These are phyloP conservation scores for Dendrothele bispora DNA, from an alignment of 768 basidiomycete genomes.

Conservation along the genomic window DNA sequence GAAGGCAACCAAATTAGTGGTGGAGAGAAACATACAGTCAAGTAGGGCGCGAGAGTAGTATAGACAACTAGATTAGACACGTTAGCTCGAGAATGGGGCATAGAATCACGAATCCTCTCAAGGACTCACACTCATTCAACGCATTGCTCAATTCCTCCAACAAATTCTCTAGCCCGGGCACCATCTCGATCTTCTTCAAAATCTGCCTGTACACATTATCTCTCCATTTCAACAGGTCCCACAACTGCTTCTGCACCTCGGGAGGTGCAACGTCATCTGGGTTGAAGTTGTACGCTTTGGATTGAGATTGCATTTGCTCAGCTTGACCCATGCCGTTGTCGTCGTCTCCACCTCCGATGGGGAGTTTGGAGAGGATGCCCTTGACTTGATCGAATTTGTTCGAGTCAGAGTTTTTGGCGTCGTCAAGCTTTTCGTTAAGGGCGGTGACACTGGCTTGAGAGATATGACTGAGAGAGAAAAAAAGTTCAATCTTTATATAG, in stretches of 20 bases:
- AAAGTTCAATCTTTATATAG: neutral
- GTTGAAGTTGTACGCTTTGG: constrained; percentile 62
- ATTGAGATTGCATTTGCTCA: constrained; percentile 52
- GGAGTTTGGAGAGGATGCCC: constrained; percentile 47
- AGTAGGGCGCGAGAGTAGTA: constrained; percentile 64
- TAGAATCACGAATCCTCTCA: too few relatives aligned
- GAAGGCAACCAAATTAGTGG: neutral
- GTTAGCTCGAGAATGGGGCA: too few relatives aligned
- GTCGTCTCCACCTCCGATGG: constrained; percentile 49
- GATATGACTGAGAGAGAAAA: constrained; percentile 39
- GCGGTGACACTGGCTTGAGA: constrained; percentile 64
- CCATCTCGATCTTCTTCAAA: constrained; percentile 57
- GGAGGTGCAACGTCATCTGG: constrained; percentile 63
- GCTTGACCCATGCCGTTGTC: constrained; percentile 55
- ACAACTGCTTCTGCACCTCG: constrained; percentile 57
- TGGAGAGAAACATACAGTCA: constrained; percentile 41
- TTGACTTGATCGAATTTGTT: constrained; percentile 39
- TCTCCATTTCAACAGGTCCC: constrained; percentile 61
- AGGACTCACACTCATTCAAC: constrained; percentile 59
- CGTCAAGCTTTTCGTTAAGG: constrained; percentile 49
- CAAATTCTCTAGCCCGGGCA: constrained; percentile 58
- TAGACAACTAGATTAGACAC: constrained; percentile 50
- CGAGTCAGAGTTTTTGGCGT: constrained; percentile 36
- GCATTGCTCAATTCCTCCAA: constrained; percentile 64
- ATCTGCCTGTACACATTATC: constrained; percentile 58